phyloP scores from a whole-genome alignment of 805 yeast genomes.

The Kuraishia piskuri region DNA sequence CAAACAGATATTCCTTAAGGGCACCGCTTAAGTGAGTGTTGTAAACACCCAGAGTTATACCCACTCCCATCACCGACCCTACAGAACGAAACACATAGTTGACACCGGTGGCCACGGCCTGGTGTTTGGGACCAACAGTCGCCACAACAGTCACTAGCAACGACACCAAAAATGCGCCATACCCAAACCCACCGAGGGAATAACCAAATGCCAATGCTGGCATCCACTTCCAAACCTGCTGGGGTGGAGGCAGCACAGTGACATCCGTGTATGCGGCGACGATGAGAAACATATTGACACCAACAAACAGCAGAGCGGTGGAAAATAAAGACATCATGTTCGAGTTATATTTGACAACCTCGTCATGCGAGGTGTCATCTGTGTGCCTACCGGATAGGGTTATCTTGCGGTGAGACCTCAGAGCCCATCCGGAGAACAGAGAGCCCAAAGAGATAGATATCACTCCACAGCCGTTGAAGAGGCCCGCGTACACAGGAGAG shows the following conservation, averaged over 20 bases:
- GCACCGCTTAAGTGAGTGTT: not conserved
- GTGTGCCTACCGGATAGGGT: not conserved
- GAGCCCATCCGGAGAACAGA: conserved; percentile 24
- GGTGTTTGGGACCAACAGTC: conserved; percentile 33
- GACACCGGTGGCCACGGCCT: conserved; percentile 40
- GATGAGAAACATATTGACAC: not conserved
- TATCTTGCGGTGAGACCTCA: conserved; percentile 13
- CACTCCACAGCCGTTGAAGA: conserved; percentile 31
- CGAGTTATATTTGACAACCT: not conserved
- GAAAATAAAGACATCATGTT: conserved; percentile 1
- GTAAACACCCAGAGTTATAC: conserved; percentile 15
- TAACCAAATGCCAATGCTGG: conserved; percentile 20
- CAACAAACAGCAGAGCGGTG: not conserved
- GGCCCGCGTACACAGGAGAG: conserved; percentile 28
- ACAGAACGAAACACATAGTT: conserved; percentile 40
- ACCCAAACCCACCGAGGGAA: conserved; percentile 26
- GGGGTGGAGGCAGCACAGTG: not conserved
- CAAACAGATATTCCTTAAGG: conserved; percentile 3
- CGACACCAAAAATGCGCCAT: conserved; percentile 32
- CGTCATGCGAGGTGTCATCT: not conserved
- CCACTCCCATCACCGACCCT: conserved; percentile 39
- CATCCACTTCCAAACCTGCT: conserved; percentile 20
- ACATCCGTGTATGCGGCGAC: not conserved
- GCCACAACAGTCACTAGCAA: conserved; percentile 32
- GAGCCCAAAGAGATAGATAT: conserved; percentile 31